Evolutionary conservation across 352 stramenopile species (phyloP), one percentile per base, ranked within the genome.

Genomic region (Globisporangium rhizosaccharum): DNA sequence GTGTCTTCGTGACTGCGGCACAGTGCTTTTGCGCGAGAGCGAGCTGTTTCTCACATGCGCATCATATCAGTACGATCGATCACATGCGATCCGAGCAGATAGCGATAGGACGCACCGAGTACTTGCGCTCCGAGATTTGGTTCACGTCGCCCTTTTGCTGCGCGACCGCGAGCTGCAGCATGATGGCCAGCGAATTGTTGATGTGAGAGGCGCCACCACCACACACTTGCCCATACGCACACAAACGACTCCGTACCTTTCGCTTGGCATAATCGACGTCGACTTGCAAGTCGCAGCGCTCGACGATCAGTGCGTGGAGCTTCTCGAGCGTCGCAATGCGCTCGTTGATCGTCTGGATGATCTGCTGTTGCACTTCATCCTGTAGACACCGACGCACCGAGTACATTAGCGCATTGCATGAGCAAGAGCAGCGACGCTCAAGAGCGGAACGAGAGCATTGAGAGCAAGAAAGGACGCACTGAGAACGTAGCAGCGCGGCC

Each of bases 261-360:
- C 82, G 75, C 44, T 86, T 82, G 2, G 77, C 79, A 60, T 92
- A 92, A 59, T 92, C 79, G 18, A 88, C 65, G 20, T 88, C 82
- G 18, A 89, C 56, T 48, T 87, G 74, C 17, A 88, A 61, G n/a
- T 79, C 75, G 4, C 53, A 53, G 12, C 76, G 74, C 10, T 81
- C 64, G n/a, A 66, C 52, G 23, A 92, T 75, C 30, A 82, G 57
- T 7, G 44, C 56, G 47, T 73, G 58, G 11, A 86, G 68, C 11
- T 59, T 54, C 36, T 80, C 60, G 2, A 85, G 51, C 8, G 72
- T 70, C 20, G 53, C 51, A 41, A 88, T 65, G 5, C 63, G 73
- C 41, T 54, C 63, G 61, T 87, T 67, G 23, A 91, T 72, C 18
- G 71, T 59, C 8, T 42, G 44, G 2, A 89, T n/a, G 37, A 88